Base-by-base conservation (phyloP, 345 rosid genomes). In the Abelmoschus esculentus region DNA sequence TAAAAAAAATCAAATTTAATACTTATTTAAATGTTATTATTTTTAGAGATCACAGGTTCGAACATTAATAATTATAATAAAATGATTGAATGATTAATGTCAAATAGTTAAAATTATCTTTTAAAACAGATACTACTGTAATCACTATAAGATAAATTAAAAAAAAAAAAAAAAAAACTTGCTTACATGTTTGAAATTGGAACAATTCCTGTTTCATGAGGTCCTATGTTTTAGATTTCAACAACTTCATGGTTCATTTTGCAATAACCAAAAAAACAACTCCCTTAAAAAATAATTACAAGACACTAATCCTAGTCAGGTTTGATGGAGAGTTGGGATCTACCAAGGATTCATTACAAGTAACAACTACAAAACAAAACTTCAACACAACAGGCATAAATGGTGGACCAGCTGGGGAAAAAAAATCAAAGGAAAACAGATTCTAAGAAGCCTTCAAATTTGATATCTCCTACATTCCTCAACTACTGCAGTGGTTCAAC, bases 401-500 rank as follows among this genome's bases (percentile, higher is more conserved):
- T 54, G 57, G 17, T 8, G 44, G 11, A 56, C 71, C 81, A 14
- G 38, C 79, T 49, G 38, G 28, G 28, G 71, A 31, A 2, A 7
- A 2, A 19, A 49, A 13, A 49, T 49, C 53, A 49, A 49, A 49
- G n/a, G 6, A 49, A 55, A 34, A 5, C 49, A 58, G 63, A 76
- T 70, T 9, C 58, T 32, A 69, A 42, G 22, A 49, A 34, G 8
- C 28, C n/a, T 59, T 36, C 13, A 49, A 61, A 71, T 65, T 50
- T 49, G 5, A 62, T 8, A 19, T 42, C 32, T 22, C 13, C 74
- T 66, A 52, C 15, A 10, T 14, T 13, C 14, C 6, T 12, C 13
- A 32, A 18, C 67, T 80, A 77, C 40, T 72, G 66, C 17, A 49
- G 64, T 34, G 78, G 64, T 32, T 80, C 83, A 75, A 92, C 89